Base-by-base conservation (phyloP, 192 early-diverging fungal species). In the Haplosporangium gracile region DNA sequence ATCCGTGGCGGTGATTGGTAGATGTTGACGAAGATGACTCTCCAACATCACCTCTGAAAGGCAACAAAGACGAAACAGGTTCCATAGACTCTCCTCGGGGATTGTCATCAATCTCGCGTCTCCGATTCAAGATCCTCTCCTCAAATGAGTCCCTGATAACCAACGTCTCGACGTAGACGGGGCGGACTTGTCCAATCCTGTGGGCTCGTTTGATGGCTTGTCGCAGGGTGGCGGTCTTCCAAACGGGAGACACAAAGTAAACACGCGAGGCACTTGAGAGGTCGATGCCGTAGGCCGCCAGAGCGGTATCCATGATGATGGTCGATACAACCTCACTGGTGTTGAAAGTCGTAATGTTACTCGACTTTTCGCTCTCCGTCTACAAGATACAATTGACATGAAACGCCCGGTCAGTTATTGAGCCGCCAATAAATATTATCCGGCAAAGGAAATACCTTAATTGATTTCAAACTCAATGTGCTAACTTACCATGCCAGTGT, bases 201-300 rank as follows among this genome's bases (percentile, higher is more conserved):
- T 97, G 96, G 0, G 97, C 97, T 6, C 97, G 93, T 82, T 96
- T 97, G 81, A 97, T 94, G 0, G 97, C 97, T 75, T 97, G 96
- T 34, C 93, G 91, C 82, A 95, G 94, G 72, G 92, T 93, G 0
- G 92, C 95, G 2, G 91, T 82, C 75, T 94, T 88, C 95, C 94
- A 95, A 24, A 96, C 93, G 0, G 95, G 95, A 18, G 93, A 95
- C 15, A 94, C 83, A 74, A 95, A 95, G 84, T 92, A 95, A 20
- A 95, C 93, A 0, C 94, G 91, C 8, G 94, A 92, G 5, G 95
- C 95, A 5, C 93, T 91, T 1, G 94, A 96, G 10, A 96, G 90
- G 71, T 97, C 95, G 45, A 96, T 96, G 0, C 96, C 96, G 63
- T 91, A 96, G 1, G 95, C 93, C 10, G 92, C 95, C 57, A 51